Base-by-base conservation (phyloP, 192 early-diverging fungal species). In the Chytriomyces sp. region DNA sequence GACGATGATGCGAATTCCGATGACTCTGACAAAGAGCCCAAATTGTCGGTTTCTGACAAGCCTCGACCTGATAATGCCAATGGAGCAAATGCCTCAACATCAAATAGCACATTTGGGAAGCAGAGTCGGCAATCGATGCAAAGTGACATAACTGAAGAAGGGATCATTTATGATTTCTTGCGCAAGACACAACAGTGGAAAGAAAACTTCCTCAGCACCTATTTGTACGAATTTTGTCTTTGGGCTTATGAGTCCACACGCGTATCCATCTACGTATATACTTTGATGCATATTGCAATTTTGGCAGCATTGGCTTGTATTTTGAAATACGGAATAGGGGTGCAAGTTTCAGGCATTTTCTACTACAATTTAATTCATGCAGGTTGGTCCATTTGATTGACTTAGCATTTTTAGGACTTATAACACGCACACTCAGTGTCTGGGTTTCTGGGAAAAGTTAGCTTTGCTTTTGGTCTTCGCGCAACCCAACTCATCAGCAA, bases 101-200 rank as follows among this genome's bases (percentile, higher is more conserved):
- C 17, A 14, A n/a, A n/a, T 22, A n/a, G 14, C 17, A 3, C 14
- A 14, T n/a, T n/a, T 49, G 44, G 14, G 17, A 22, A 1, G 22
- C 14, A 22, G 22, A 49, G 44, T 49, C 22, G 14, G 14, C 14
- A 49, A n/a, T 49, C 44, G 14, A 22, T 49, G 14, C 44, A 49
- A 22, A 49, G 44, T 22, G 68, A 70, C 26, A 59, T 70, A 57
- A 70, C 68, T 14, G 68, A 70, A 22, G 68, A 70, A 57, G 68
- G 68, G 59, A 70, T 70, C 14, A 58, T 70, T 39, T 34, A 37
- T 10, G 30, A 59, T 25, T 59, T 39, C 36, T 17, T 39, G 14
- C 37, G 28, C 57, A 7, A 2, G 12, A 28, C 31, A 25, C 56
- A 70, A 30, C 56, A 57, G n/a, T 40, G 0, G 37, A 59, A 59